These are phyloP conservation scores for Stereum hirsutum DNA, from an alignment of 1,284 basidiomycete species.

Conservation along the genomic window DNA sequence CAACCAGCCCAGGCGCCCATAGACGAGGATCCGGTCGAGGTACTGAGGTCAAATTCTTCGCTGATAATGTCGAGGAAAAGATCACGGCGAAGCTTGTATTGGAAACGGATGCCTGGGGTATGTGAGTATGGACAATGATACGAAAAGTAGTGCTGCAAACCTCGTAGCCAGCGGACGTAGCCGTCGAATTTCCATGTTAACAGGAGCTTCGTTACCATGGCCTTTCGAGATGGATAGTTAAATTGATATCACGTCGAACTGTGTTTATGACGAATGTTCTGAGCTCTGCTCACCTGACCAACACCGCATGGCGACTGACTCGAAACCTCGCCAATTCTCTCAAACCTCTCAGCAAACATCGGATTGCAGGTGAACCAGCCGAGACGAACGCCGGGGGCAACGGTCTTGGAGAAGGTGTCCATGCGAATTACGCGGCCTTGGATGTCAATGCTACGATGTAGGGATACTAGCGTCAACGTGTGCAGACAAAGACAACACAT, in stretches of 20 bases:
- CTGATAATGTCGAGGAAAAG: constrained; percentile 47
- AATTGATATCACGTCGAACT: no score
- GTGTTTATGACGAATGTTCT: no score
- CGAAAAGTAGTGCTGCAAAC: constrained; percentile 19
- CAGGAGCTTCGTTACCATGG: constrained; percentile 54
- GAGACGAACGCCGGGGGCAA: constrained; percentile 70
- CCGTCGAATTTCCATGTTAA: constrained; percentile 61
- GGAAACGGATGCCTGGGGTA: constrained; percentile 35
- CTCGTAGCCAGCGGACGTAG: constrained; percentile 71
- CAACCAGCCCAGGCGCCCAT: constrained; percentile 29
- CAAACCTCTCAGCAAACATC: constrained; percentile 62
- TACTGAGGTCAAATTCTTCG: constrained; percentile 40
- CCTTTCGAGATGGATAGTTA: constrained; percentile 27
- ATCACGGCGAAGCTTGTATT: constrained; percentile 53
- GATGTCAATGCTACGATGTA: constrained; percentile 46
- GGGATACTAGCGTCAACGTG: no score
- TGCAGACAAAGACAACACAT: constrained; percentile 9
- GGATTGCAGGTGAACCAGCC: constrained; percentile 76
- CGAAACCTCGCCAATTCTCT: constrained; percentile 62
- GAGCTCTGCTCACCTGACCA: constrained; percentile 53
- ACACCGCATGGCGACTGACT: constrained; percentile 73
- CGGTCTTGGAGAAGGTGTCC: constrained; percentile 78
- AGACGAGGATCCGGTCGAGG: constrained; percentile 14
- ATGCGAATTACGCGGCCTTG: constrained; percentile 74
- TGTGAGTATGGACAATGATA: background rate